Percentiles rank a stretch among this genome's conserved stretches.
These are phyloP conservation scores for Microdochium paspali DNA, from an alignment of 2,329 filamentous ascomycete genomes.

Conservation along the genomic window DNA sequence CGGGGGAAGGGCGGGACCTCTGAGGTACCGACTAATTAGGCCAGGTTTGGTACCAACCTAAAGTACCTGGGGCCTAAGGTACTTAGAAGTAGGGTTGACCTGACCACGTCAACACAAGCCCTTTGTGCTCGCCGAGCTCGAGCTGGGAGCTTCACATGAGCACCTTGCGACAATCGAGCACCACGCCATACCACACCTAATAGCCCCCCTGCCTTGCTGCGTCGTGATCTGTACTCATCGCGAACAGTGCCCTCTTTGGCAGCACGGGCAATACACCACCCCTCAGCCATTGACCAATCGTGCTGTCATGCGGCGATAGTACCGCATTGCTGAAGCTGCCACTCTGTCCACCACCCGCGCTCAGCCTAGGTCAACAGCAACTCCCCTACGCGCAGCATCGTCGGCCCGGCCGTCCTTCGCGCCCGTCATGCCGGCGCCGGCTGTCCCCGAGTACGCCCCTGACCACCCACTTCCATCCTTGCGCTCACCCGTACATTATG, in stretches of 20 bases:
- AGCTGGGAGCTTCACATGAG: background rate
- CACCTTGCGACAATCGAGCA: background rate
- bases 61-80: too few relatives aligned
- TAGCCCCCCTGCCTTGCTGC: background rate
- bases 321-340: background rate
- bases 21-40: too few relatives aligned
- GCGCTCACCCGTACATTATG: background rate
- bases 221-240: background rate
- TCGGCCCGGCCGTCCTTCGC: background rate
- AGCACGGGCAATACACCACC: too few relatives aligned
- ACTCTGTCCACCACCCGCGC: background rate
- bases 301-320: background rate
- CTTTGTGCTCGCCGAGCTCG: background rate
- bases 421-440: constrained; percentile 10
- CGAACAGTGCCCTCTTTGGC: too few relatives aligned
- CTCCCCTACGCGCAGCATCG: background rate
- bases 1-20: too few relatives aligned
- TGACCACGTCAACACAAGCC: background rate
- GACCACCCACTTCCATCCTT: background rate
- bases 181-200: background rate
- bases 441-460: constrained; percentile 20
- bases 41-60: too few relatives aligned
- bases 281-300: background rate
- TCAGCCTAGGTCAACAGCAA: background rate
- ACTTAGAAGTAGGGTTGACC: too few relatives aligned